phyloP scores from a whole-genome alignment of 208 protist genomes.

The Endotrypanum monterogeii region DNA sequence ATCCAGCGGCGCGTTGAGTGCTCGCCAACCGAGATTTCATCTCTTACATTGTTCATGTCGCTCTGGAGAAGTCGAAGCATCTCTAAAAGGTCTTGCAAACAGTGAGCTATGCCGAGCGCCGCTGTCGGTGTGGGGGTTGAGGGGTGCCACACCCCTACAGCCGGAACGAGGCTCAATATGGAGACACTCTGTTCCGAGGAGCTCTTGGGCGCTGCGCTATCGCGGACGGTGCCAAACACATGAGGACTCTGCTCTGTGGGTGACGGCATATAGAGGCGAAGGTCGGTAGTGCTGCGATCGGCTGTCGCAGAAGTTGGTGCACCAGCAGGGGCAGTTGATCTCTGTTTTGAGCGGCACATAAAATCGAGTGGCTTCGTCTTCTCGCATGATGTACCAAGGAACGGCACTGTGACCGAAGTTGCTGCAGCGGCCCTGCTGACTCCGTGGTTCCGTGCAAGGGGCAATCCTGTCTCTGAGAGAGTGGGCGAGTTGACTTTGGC shows the following conservation, averaged over 20 bases:
- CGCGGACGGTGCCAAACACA: constrained; percentile 11
- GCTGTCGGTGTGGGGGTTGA: constrained; percentile 6
- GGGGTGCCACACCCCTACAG: constrained; percentile 17
- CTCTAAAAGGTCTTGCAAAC: constrained; percentile 38
- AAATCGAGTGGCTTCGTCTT: not conserved
- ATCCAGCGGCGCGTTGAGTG: constrained; percentile 25
- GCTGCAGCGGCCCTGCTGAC: not conserved
- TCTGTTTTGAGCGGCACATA: not conserved
- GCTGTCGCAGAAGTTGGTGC: not conserved
- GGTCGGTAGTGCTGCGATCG: not conserved
- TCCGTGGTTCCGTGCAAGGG: not conserved
- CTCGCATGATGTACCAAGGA: not conserved
- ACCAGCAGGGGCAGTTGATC: not conserved
- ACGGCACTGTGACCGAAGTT: not conserved
- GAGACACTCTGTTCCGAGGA: constrained; percentile 28
- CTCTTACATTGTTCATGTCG: constrained; percentile 41
- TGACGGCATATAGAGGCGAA: constrained; percentile 25
- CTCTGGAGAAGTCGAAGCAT: constrained; percentile 33
- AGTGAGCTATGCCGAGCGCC: not conserved
- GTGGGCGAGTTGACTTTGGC: not conserved
- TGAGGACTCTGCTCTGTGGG: constrained; percentile 16
- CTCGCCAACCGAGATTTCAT: constrained; percentile 23
- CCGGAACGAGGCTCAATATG: constrained; percentile 21
- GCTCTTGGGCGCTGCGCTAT: constrained; percentile 14
- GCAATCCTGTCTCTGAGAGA: not conserved